Evolutionary conservation across 768 basidiomycete species (phyloP), one percentile per base, ranked within the genome.

Genomic region (Leccinum disarticulatum): DNA sequence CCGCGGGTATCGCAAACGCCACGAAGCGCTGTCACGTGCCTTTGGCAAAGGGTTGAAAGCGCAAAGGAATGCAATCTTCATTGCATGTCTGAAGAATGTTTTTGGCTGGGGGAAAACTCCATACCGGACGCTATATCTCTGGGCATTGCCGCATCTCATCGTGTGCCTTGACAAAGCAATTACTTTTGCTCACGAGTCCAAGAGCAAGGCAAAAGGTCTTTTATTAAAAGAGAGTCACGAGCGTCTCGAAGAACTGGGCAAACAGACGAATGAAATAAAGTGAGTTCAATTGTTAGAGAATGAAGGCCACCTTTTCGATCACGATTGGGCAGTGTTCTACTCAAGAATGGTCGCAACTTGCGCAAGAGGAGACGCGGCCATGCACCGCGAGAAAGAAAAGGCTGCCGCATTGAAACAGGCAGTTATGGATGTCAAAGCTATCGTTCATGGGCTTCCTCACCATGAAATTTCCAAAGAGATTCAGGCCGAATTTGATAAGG

Each of bases 61-160:
- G 6, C 65, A 69, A n/a, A 59, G 61, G 38, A 60, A 64, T 10
- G 52, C 52, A 5, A 49, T 72, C 28, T 80, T 76, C 53, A 10
- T 47, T 22, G 57, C 59, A 14, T 81, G 73, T 48, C 54, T 72
- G 31, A 61, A 64, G 48, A 64, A 68, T 27, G 70, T 57, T 7
- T 70, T 71, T 30, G 54, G 57, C 3, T 77, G 78, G 77, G 36
- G 59, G 35, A 56, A 55, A 27, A 63, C 61, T 6, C 60, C 56
- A 17, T 81, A 83, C 59, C 73, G 72, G 14, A 56, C 66, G 0
- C 66, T 79, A 14, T 81, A 77, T 63, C 66, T 71, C 6, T 70
- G 71, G 52, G 69, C 70, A 17, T 68, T 83, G 8, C 78, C 80
- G 2, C 77, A 74, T 54, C 62, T 82, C 30, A 66, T 81, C 3